Conservation (phyloP, 2,329 filamentous ascomycete genomes). For the Tricladium varicosporioides region DNA sequence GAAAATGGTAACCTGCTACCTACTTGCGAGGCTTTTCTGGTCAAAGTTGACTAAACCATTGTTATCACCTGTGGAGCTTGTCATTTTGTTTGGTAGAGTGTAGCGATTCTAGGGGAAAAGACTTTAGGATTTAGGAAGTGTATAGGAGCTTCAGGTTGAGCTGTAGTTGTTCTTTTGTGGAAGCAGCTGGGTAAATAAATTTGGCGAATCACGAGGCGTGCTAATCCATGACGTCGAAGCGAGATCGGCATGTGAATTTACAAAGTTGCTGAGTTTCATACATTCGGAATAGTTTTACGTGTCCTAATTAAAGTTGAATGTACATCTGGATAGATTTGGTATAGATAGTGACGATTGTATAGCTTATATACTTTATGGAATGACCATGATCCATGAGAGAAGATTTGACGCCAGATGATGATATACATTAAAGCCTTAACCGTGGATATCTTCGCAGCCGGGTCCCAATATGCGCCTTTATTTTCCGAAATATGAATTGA, state of each 20-base stretch:
- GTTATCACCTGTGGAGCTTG: conserved; percentile 24
- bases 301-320: no score
- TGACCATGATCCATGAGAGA: no score
- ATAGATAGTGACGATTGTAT: no score
- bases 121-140: neutral
- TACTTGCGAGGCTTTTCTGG: conserved; percentile 66
- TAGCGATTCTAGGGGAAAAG: neutral
- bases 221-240: conserved; percentile 23
- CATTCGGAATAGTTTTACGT: no score
- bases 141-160: neutral
- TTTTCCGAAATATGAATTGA: conserved; percentile 12
- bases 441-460: neutral
- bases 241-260: conserved; percentile 2
- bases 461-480: neutral
- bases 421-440: neutral
- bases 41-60: conserved; percentile 54
- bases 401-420: neutral
- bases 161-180: conserved; percentile 2
- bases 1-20: conserved; percentile 27
- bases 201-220: conserved; percentile 21
- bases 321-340: no score
- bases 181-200: conserved; percentile 7
- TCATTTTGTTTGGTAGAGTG: conserved; percentile 22
- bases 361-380: no score
- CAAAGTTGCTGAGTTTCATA: no score